Percentiles rank a stretch among this genome's conserved stretches.
These are phyloP conservation scores for Knoxdaviesia capensis DNA, from an alignment of 2,329 filamentous ascomycete species.

Conservation along the genomic window DNA sequence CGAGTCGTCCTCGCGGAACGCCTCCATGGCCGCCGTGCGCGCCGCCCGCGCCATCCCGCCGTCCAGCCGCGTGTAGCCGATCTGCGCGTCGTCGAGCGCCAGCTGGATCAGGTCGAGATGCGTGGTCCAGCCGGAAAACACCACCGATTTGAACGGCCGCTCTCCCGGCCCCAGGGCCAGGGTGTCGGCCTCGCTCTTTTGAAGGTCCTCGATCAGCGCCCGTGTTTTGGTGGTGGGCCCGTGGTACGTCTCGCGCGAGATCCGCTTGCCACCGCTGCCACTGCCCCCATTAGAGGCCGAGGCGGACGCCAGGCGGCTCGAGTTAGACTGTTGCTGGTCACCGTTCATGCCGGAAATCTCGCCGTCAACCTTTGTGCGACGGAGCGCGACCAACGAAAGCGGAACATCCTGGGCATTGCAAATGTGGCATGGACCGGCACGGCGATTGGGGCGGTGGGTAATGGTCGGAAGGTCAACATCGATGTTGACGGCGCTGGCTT, in stretches of 20 bases:
- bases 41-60: constrained; percentile 65
- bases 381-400: constrained; percentile 47
- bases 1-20: constrained; percentile 50
- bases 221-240: constrained; percentile 87
- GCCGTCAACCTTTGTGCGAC: constrained; percentile 33
- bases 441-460: background rate
- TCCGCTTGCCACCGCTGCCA: constrained; percentile 25
- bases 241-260: constrained; percentile 40
- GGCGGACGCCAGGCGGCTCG: too few relatives aligned
- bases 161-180: constrained; percentile 32
- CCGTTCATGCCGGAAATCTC: constrained; percentile 27
- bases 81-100: constrained; percentile 47
- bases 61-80: constrained; percentile 65
- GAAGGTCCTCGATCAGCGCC: constrained; percentile 57
- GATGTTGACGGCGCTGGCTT: too few relatives aligned
- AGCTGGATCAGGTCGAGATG: constrained; percentile 84
- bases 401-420: constrained; percentile 42
- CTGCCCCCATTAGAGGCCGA: too few relatives aligned
- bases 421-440: constrained; percentile 39
- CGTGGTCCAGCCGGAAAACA: constrained; percentile 92
- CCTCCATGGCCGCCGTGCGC: constrained; percentile 55
- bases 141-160: constrained; percentile 72
- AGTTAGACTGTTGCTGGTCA: too few relatives aligned
- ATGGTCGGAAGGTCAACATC: too few relatives aligned
- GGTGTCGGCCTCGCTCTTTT: constrained; percentile 42